phyloP scores from a whole-genome alignment of 179 eudicot species.

The Sideroxylon spinosum region DNA sequence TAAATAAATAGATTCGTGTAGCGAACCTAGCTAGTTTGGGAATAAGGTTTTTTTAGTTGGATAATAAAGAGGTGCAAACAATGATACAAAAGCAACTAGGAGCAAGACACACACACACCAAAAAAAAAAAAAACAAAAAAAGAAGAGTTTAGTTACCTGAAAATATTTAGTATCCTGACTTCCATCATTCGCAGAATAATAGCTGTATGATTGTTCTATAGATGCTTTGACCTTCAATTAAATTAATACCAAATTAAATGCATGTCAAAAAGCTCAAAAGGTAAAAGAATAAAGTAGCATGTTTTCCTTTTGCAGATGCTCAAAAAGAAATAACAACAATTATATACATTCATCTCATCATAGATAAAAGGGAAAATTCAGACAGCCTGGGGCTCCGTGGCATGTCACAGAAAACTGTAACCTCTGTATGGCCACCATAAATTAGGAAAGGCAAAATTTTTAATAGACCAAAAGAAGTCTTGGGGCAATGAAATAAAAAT shows the following conservation, averaged over 20 bases:
- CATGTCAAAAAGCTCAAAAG: background rate
- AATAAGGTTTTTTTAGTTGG: no score
- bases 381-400: background rate
- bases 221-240: conserved; percentile 49
- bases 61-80: background rate
- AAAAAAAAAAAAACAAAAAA: background rate
- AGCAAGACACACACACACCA: background rate
- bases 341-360: background rate
- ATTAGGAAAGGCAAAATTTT: background rate
- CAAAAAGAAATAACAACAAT: background rate
- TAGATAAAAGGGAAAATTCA: background rate
- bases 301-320: background rate
- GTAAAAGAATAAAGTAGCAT: background rate
- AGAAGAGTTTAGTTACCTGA: conserved; percentile 41
- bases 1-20: no score
- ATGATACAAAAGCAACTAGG: background rate
- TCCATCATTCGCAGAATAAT: conserved; percentile 59
- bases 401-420: background rate
- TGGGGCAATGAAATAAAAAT: background rate
- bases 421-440: background rate
- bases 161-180: conserved; percentile 34
- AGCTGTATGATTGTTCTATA: conserved; percentile 61
- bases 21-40: no score
- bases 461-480: background rate
- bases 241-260: conserved; percentile 2